Percentiles rank a stretch among this genome's conserved stretches.
phyloP scores from a whole-genome alignment of 331 rosid species.

The Rhamnella rubrinervis region DNA sequence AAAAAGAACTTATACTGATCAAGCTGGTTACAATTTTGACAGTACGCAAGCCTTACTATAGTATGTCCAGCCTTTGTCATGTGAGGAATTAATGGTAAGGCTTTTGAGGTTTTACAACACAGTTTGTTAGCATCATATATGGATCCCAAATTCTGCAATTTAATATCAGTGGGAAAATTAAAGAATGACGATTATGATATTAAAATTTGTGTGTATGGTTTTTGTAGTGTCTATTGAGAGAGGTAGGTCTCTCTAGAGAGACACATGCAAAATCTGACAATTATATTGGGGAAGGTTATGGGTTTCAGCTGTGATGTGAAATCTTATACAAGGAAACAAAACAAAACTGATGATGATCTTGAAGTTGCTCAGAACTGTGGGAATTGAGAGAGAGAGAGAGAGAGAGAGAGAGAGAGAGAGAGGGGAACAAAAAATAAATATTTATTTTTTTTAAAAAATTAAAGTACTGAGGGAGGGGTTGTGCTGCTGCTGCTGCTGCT shows the following conservation, averaged over 20 bases:
- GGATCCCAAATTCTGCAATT: not conserved
- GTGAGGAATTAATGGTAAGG: too few species aligned
- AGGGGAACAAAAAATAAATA: not conserved
- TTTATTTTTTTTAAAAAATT: not conserved
- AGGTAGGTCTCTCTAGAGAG: not conserved
- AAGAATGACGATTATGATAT: too few species aligned
- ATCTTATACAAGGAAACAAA: constrained; percentile 32
- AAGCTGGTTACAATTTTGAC: too few species aligned
- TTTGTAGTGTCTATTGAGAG: not conserved
- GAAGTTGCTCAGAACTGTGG: constrained; percentile 14
- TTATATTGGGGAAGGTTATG: constrained; percentile 32
- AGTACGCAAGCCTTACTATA: too few species aligned
- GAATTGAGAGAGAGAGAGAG: too few species aligned
- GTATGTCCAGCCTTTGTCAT: too few species aligned
- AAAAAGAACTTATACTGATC: too few species aligned
- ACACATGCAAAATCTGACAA: constrained; percentile 69
- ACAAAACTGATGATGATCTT: constrained; percentile 21
- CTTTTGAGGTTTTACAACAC: too few species aligned
- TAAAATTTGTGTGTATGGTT: too few species aligned
- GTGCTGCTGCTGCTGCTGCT: not conserved
- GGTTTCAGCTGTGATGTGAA: not conserved
- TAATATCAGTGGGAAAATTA: not conserved
- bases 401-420: not conserved
- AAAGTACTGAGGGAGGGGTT: not conserved
- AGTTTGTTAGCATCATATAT: too few species aligned